Conservation (phyloP, 306 rosid genomes). For the Dalbergia cochinchinensis region DNA sequence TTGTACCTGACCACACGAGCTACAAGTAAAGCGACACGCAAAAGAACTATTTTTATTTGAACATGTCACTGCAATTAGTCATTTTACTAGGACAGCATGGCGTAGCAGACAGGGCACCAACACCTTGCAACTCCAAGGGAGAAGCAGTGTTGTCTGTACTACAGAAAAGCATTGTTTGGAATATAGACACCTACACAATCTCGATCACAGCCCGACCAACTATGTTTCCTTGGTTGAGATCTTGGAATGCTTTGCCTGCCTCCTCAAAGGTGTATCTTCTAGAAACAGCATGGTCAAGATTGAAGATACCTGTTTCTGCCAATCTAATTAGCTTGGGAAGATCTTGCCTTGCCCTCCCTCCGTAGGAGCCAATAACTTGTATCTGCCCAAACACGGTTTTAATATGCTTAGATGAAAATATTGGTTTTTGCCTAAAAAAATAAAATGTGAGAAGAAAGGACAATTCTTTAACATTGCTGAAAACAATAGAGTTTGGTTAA, state of each 20-base stretch:
- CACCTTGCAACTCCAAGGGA: slow-evolving; percentile 19
- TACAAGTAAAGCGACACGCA: slow-evolving; percentile 34
- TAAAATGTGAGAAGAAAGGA: too few species aligned
- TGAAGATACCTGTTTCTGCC: slow-evolving; percentile 89
- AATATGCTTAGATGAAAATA: slow-evolving; percentile 27
- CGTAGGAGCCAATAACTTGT: slow-evolving; percentile 89
- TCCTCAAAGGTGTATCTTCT: slow-evolving; percentile 86
- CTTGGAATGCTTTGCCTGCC: slow-evolving; percentile 74
- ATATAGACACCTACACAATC: slow-evolving; percentile 51
- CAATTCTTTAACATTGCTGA: too few species aligned
- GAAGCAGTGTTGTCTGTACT: slow-evolving; percentile 9
- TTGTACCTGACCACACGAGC: slow-evolving; percentile 9
- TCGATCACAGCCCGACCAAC: slow-evolving; percentile 87
- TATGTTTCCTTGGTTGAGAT: slow-evolving; percentile 79
- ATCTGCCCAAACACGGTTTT: slow-evolving; percentile 58
- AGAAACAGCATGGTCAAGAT: slow-evolving; percentile 78
- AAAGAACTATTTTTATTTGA: slow-evolving; percentile 29
- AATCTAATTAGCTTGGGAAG: slow-evolving; percentile 88
- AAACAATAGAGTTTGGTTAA: neutral
- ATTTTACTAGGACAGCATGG: slow-evolving; percentile 13
- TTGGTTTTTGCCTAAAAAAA: too few species aligned
- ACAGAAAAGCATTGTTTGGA: slow-evolving; percentile 34
- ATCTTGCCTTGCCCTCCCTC: slow-evolving; percentile 98
- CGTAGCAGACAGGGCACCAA: slow-evolving; percentile 49
- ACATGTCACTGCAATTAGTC: slow-evolving; percentile 22